These are phyloP conservation scores for Penicillium mononematosum DNA, from an alignment of 495 filamentous ascomycete species.

Conservation along the genomic window DNA sequence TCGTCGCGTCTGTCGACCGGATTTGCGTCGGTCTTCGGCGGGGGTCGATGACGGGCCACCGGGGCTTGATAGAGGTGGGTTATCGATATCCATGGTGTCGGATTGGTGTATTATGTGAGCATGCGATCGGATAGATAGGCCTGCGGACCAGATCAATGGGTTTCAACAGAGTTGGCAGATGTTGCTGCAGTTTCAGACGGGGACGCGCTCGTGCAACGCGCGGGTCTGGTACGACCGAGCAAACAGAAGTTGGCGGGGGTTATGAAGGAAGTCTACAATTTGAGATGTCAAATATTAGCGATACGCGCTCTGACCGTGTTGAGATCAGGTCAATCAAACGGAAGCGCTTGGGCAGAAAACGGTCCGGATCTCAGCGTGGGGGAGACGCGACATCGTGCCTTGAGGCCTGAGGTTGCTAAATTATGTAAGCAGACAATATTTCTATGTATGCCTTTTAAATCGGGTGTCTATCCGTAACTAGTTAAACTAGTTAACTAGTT, in stretches of 20 bases:
- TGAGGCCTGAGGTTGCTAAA: constrained; percentile 7
- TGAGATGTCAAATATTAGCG: not conserved
- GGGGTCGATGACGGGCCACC: constrained; percentile 30
- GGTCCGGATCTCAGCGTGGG: constrained; percentile 5
- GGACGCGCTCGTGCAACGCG: constrained; percentile 33
- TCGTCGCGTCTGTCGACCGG: constrained; percentile 74
- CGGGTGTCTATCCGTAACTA: not conserved
- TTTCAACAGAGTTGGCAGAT: not conserved
- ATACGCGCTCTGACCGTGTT: not conserved
- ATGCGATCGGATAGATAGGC: not conserved
- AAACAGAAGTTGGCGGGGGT: constrained; percentile 4
- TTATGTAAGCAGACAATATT: not conserved
- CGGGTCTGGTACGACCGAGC: constrained; percentile 23
- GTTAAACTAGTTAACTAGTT: no score
- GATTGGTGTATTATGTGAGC: not conserved
- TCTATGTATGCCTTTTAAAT: not conserved
- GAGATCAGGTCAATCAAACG: constrained; percentile 1
- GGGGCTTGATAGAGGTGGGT: constrained; percentile 27
- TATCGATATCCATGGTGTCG: constrained; percentile 38
- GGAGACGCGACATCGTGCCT: constrained; percentile 14
- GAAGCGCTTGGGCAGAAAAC: constrained; percentile 6
- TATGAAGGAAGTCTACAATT: not conserved
- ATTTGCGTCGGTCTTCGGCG: constrained; percentile 68
- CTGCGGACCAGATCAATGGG: not conserved
- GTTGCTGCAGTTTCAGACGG: constrained; percentile 18